Evolutionary conservation across 306 rosid species (phyloP).

Genomic region (Quercus rubra): DNA sequence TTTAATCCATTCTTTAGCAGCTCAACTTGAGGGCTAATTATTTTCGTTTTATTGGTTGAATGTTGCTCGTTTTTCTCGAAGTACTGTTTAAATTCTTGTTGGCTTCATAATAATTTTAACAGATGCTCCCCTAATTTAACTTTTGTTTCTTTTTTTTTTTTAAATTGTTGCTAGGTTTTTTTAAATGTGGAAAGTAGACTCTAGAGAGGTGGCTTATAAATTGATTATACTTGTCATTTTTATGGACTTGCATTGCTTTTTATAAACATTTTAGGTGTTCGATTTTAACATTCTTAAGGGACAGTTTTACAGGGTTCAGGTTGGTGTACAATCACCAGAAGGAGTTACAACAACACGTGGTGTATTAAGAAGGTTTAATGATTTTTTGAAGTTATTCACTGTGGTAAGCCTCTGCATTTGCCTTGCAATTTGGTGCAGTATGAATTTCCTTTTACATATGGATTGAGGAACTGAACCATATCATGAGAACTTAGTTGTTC

Average conservation of each 20-base stretch:
- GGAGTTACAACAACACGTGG: conserved; percentile 64
- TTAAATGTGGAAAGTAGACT: background rate
- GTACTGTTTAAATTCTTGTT: background rate
- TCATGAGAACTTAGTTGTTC: background rate
- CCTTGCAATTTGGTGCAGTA: background rate
- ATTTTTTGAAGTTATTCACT: conserved; percentile 74
- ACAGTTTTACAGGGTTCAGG: conserved; percentile 99
- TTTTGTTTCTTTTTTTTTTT: background rate
- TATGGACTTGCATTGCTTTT: conserved; percentile 4
- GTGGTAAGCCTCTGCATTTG: conserved; percentile 62
- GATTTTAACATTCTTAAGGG: conserved; percentile 62
- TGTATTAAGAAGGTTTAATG: conserved; percentile 89
- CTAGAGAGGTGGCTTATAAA: background rate
- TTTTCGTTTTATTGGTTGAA: background rate
- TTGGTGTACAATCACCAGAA: conserved; percentile 90
- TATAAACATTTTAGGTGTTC: conserved; percentile 22
- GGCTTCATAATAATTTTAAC: background rate
- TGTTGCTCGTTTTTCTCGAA: background rate
- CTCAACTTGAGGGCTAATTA: background rate
- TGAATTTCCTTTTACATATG: background rate
- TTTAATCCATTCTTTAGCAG: background rate
- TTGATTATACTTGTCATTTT: conserved; percentile 4
- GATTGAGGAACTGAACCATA: conserved; percentile 5
- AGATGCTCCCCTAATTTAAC: background rate
- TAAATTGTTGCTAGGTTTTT: background rate